Percentiles rank a stretch among this genome's conserved stretches.
phyloP scores from a whole-genome alignment of 371 early-diverging fungal species.

The Mucor velutinosus region DNA sequence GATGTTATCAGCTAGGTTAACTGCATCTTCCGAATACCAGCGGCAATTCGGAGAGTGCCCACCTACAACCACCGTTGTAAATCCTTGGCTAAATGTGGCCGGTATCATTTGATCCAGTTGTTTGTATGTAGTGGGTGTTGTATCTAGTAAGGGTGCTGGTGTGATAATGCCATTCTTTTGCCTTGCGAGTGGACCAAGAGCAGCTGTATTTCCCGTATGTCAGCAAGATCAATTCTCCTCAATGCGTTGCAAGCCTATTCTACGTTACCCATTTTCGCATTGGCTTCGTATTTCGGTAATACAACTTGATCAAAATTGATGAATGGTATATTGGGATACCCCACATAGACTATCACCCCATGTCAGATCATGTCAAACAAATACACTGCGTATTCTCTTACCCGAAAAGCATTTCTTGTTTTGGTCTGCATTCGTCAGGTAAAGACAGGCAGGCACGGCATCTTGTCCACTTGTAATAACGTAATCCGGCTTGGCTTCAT shows the following conservation, averaged over 20 bases:
- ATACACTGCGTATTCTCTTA: conserved; percentile 12
- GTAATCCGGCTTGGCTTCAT: conserved; percentile 31
- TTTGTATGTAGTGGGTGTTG: neutral
- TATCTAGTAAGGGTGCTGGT: conserved; percentile 27
- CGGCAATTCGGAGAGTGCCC: conserved; percentile 42
- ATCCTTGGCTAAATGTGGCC: conserved; percentile 4
- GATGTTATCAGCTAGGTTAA: conserved; percentile 33
- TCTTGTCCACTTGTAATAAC: conserved; percentile 36
- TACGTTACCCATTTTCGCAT: conserved; percentile 41
- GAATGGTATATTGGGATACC: conserved; percentile 48
- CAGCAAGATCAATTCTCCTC: neutral
- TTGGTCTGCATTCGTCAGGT: conserved; percentile 15
- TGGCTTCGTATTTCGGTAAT: conserved; percentile 47
- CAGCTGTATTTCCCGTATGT: conserved; percentile 21
- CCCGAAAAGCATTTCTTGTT: conserved; percentile 29
- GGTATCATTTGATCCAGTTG: conserved; percentile 1
- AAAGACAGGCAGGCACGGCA: conserved; percentile 40
- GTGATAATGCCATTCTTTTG: conserved; percentile 49
- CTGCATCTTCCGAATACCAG: conserved; percentile 54
- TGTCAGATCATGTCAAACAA: neutral
- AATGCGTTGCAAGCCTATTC: neutral
- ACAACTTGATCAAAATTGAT: conserved; percentile 49
- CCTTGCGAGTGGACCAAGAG: conserved; percentile 43
- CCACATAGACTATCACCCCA: conserved; percentile 34
- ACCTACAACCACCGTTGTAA: conserved; percentile 38